Base-by-base conservation (phyloP, 345 rosid genomes). In the Balakata baccata region DNA sequence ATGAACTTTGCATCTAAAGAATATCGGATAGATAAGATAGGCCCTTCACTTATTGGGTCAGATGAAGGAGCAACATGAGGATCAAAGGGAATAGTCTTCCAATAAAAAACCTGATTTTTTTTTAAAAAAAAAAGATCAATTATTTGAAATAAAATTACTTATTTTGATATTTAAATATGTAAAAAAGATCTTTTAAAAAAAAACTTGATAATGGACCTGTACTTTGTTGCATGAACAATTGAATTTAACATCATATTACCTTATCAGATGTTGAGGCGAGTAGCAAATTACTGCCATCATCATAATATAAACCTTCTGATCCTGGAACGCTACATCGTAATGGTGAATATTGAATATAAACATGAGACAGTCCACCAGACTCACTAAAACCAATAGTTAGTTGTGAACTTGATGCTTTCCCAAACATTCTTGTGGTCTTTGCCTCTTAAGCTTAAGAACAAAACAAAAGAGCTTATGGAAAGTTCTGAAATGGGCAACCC, bases 331-430 rank as follows among this genome's bases (percentile, higher is more conserved):
- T 80, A 84, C 93, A 90, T 23, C 78, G 82, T 67, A 95, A 84
- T 34, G 98, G 87, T 47, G 96, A 92, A 75, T 86, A 76, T 64
- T 87, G 88, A 77, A 91, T 79, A 78, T 89, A 92, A 76, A 83
- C 94, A 85, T 95, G 99, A 51, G 99, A 92, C 25, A 91, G 81
- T 53, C 87, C 89, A 79, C 93, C 92, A 66, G 97, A 88, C 67
- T 83, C 87, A 66, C 88, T 82, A 57, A 83, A 80, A 62, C 90
- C 83, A 74, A 68, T 79, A 78, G 74, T 79, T 54, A 83, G 66
- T 80, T 87, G 93, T 7, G 92, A 90, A 84, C 88, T 90, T 76
- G 98, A 91, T 68, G 83, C 85, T 79, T 82, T 84, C 79, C 76
- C 84, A 70, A 88, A 81, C 95, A 93, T 90, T 34, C 64, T 64